Evolutionary conservation across 2,329 filamentous ascomycete species (phyloP), one percentile per base, ranked within the genome.

Genomic region (Phoma herbarum): DNA sequence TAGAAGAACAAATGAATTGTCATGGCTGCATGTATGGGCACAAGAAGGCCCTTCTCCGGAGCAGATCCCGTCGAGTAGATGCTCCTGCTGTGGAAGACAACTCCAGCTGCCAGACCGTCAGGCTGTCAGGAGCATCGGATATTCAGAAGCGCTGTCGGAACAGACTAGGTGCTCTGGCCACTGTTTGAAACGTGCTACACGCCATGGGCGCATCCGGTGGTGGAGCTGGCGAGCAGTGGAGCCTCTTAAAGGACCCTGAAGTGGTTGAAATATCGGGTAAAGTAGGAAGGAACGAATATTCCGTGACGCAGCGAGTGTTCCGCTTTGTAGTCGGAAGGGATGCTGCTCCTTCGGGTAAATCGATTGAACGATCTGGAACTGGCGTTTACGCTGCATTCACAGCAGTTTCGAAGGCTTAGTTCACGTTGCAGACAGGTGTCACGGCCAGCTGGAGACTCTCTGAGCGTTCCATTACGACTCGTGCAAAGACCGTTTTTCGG

Each of bases 191-290:
- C 66, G 66, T 67, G 66, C 54, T 56, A 37, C 52, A 53, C 56
- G 53, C 58, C 49, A 55, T 60, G 61, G 43, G 52, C 39, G 42
- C 42, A 60, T 47, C 51, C 58, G 47, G 33, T 52, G 57, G 61
- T 67, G 65, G 68, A 60, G 57, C 55, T 59, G 45, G 58, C 56
- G 57, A 48, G 48, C 39, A 57, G 66, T 69, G 68, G 65, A 49
- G 49, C 61, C 54, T 55, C 44, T 43, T 42, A 52, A 61, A 61
- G 44, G 65, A 69, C 65, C 64, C 68, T 67, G 65, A 66, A 54
- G 55, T 58, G 43, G 61, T 55, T 65, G 59, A 56, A 51, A 60
- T 44, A 35, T 66, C 67, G 68, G 68, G 61, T 64, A 56, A 67
- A 64, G 52, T 69, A 70, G 69, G 69, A 61, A 66, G 48, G 33